Base-by-base conservation (phyloP, 2,329 filamentous ascomycete species). In the Oidium heveae region DNA sequence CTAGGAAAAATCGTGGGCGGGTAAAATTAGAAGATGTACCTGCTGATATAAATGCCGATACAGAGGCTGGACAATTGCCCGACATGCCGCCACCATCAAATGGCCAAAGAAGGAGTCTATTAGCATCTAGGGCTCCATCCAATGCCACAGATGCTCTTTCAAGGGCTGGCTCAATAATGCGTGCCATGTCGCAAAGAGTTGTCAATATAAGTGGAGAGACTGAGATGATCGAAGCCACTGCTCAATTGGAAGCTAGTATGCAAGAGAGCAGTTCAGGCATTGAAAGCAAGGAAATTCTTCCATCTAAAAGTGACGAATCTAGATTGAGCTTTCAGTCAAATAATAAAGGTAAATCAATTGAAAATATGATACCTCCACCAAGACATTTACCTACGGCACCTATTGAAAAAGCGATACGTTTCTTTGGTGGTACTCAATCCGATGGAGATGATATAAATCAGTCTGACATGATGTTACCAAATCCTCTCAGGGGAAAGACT, bases 171-270 rank as follows among this genome's bases (percentile, higher is more conserved):
- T 85, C 83, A 9, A 85, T 87, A 61, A 77, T 88, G 67, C 77
- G 83, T 59, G 79, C 79, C 58, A 94, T 98, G 79, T 96, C 93
- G 34, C 88, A 95, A 69, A 86, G 91, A 71, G 88, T 98, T 55
- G 91, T 98, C 63, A 96, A 96, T 64, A 77, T 98, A 62, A 94
- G 87, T 68, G 94, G 94, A 64, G 91, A 96, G 63, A 82, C 82
- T 4, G 86, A 95, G 61, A 70, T 85, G 20, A 73, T 88, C 16
- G 86, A 94, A 65, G 79, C 83, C 58, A 79, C 60, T 63, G 46
- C 63, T 64, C 58, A 62, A 55, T 56, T 64, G 59, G 58, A 65
- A 53, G 60, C 63, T 36, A 36, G 22, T 9, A 44, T n/a, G 18
- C 53, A 49, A n/a, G 54, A 53, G 10, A 58, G 55, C 41, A 55